Percentiles rank a stretch among this genome's conserved stretches.
phyloP scores from a whole-genome alignment of 164 flowering plant genomes.

The Saururus chinensis region DNA sequence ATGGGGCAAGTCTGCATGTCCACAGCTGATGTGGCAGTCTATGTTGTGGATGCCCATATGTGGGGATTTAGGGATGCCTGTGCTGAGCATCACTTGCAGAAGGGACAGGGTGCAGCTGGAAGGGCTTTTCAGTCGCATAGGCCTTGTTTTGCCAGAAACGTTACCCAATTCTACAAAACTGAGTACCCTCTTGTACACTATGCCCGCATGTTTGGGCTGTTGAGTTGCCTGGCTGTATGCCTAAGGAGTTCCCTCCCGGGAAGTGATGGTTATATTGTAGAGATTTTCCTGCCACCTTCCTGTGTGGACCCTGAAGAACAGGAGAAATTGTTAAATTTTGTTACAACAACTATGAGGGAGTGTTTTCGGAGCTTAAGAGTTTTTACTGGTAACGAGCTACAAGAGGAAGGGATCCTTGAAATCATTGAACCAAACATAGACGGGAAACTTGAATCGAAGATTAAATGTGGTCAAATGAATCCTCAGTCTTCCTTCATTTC shows the following conservation, averaged over 20 bases:
- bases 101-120: constrained; percentile 92
- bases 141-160: constrained; percentile 59
- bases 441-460: constrained; percentile 20
- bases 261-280: constrained; percentile 76
- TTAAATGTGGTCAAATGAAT: constrained; percentile 11
- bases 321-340: constrained; percentile 40
- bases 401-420: constrained; percentile 40
- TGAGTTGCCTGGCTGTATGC: constrained; percentile 73
- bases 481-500: constrained; percentile 14
- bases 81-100: constrained; percentile 88
- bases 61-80: constrained; percentile 98
- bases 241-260: constrained; percentile 65
- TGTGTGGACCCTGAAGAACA: constrained; percentile 40
- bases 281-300: constrained; percentile 76
- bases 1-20: constrained; percentile 94
- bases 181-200: constrained; percentile 95
- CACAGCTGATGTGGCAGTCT: constrained; percentile 77
- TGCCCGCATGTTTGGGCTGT: constrained; percentile 82
- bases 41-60: constrained; percentile 82
- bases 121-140: constrained; percentile 58
- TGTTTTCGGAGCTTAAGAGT: constrained; percentile 57
- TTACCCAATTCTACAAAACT: constrained; percentile 67
- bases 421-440: constrained; percentile 30
- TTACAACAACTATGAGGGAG: constrained; percentile 58
- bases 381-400: constrained; percentile 48